Conservation (phyloP, 306 rosid species). For the Astragalus membranaceus region DNA sequence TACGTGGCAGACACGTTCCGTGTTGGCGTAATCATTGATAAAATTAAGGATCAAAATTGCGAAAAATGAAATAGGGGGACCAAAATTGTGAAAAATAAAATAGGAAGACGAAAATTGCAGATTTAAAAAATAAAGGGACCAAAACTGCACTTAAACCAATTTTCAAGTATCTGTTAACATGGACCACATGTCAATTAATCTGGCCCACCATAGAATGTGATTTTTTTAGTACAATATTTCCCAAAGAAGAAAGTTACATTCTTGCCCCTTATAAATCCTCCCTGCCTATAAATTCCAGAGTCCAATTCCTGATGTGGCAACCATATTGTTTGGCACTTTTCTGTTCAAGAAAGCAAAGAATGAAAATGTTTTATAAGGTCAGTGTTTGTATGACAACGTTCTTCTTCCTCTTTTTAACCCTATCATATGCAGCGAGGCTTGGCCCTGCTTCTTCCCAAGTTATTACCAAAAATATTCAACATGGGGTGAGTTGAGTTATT, state of each 20-base stretch:
- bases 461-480: not conserved
- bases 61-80: too few relatives aligned
- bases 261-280: slow-evolving; percentile 3
- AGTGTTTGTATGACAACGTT: slow-evolving; percentile 24
- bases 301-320: not conserved
- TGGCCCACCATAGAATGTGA: too few relatives aligned
- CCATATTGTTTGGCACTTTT: not conserved
- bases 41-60: too few relatives aligned
- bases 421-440: slow-evolving; percentile 13
- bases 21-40: too few relatives aligned
- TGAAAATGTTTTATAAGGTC: slow-evolving; percentile 22
- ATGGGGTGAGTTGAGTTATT: slow-evolving; percentile 15
- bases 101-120: too few relatives aligned
- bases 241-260: slow-evolving; percentile 16
- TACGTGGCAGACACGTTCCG: too few relatives aligned
- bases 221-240: not conserved
- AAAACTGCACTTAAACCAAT: too few relatives aligned
- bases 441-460: slow-evolving; percentile 16
- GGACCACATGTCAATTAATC: too few relatives aligned
- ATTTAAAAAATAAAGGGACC: too few relatives aligned
- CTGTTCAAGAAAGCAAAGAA: slow-evolving; percentile 7
- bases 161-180: too few relatives aligned
- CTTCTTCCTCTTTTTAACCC: slow-evolving; percentile 13
- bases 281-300: slow-evolving; percentile 26
- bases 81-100: too few relatives aligned